phyloP scores from a whole-genome alignment of 148 eudicot species.

The Camellia granthamiana region DNA sequence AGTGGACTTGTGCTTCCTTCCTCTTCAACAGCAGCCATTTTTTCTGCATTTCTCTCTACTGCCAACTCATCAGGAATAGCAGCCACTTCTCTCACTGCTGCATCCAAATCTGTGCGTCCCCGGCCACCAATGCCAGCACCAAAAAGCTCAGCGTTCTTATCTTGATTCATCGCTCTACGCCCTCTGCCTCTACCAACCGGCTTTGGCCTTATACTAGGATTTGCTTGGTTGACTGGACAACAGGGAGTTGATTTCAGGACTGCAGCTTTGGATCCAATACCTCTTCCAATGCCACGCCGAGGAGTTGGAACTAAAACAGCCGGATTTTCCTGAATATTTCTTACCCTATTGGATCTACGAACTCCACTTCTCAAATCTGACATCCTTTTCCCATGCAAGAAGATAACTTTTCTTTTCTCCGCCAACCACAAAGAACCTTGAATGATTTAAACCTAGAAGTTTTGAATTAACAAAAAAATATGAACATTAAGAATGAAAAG shows the following conservation, averaged over 20 bases:
- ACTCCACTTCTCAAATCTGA: conserved; percentile 36
- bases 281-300: conserved; percentile 32
- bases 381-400: conserved; percentile 39
- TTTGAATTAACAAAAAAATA: not conserved
- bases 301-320: conserved; percentile 31
- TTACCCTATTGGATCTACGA: conserved; percentile 31
- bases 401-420: conserved; percentile 16
- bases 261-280: conserved; percentile 16
- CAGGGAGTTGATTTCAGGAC: conserved; percentile 26
- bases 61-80: conserved; percentile 29
- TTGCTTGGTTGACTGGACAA: conserved; percentile 24
- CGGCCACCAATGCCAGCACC: conserved; percentile 23
- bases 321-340: conserved; percentile 21
- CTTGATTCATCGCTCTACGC: conserved; percentile 26
- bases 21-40: conserved; percentile 26
- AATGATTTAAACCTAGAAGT: not conserved
- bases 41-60: conserved; percentile 23
- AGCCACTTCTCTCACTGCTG: conserved; percentile 18
- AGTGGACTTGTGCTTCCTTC: conserved; percentile 40
- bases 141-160: conserved; percentile 22
- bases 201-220: conserved; percentile 28
- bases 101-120: conserved; percentile 16
- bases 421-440: not conserved
- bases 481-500: not conserved
- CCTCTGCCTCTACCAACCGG: conserved; percentile 35